Conservation (phyloP, 495 filamentous ascomycete genomes). For the Darksidea phi region DNA sequence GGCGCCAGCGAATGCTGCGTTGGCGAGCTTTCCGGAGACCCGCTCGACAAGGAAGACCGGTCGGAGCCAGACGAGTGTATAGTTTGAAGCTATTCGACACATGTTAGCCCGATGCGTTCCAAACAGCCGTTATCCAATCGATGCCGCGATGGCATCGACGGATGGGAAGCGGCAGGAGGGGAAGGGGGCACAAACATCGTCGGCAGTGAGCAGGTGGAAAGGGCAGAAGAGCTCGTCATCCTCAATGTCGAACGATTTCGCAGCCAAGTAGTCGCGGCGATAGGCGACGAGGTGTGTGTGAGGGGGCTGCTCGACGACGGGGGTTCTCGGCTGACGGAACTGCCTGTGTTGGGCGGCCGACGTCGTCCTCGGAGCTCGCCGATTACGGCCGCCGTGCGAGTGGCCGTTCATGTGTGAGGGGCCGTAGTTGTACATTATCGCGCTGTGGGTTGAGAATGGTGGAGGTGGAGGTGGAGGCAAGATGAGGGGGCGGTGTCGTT, state of each 20-base stretch:
- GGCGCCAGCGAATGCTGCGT: slow-evolving; percentile 75
- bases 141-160: background rate
- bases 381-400: slow-evolving; percentile 82
- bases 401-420: slow-evolving; percentile 54
- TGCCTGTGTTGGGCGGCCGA: slow-evolving; percentile 83
- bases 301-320: slow-evolving; percentile 68
- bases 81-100: slow-evolving; percentile 65
- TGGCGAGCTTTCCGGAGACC: slow-evolving; percentile 90
- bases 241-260: slow-evolving; percentile 92
- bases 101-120: slow-evolving; percentile 20
- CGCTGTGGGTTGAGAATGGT: slow-evolving; percentile 37
- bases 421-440: slow-evolving; percentile 56
- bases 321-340: slow-evolving; percentile 75
- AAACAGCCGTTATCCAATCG: slow-evolving; percentile 7
- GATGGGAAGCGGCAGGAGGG: slow-evolving; percentile 8
- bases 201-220: slow-evolving; percentile 80
- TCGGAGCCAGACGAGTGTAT: slow-evolving; percentile 89
- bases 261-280: slow-evolving; percentile 83
- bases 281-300: slow-evolving; percentile 62
- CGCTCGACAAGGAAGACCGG: slow-evolving; percentile 89
- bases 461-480: slow-evolving; percentile 7
- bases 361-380: slow-evolving; percentile 79
- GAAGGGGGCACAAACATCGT: slow-evolving; percentile 71
- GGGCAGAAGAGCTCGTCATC: slow-evolving; percentile 98
- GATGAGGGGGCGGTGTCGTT: slow-evolving; percentile 6